Evolutionary conservation across 257 asterid genomes (phyloP).

Genomic region (Solanum habrochaites): DNA sequence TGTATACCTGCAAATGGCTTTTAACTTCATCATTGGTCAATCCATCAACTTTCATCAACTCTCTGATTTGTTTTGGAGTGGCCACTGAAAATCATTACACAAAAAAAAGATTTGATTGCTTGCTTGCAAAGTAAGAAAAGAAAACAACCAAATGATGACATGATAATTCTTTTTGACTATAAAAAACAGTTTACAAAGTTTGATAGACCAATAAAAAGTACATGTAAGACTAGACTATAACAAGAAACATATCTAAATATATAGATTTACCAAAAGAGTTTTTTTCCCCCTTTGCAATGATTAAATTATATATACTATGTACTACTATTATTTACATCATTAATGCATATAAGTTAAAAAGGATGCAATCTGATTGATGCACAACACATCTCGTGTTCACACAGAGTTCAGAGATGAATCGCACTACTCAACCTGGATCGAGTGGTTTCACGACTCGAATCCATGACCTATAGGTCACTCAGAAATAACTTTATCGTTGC

Average conservation of each 20-base stretch:
- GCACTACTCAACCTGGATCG: not conserved
- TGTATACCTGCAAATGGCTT: conserved; percentile 83
- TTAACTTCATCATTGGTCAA: conserved; percentile 98
- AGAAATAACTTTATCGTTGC: not conserved
- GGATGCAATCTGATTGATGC: not conserved
- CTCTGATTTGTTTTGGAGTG: conserved; percentile 92
- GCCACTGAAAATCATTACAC: conserved; percentile 57
- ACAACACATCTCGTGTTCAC: not conserved
- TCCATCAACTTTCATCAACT: conserved; percentile 95
- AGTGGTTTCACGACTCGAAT: not conserved
- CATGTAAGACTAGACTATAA: not conserved
- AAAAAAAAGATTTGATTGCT: not conserved
- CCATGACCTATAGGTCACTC: not conserved
- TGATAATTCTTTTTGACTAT: not conserved
- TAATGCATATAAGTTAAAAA: not conserved
- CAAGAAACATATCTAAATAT: not conserved
- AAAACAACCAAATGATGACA: not conserved
- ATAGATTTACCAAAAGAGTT: not conserved
- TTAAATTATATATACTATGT: not conserved
- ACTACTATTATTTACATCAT: not conserved
- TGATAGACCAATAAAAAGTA: not conserved
- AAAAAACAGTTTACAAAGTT: not conserved
- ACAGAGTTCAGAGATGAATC: not conserved
- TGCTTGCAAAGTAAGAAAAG: not conserved
- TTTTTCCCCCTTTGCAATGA: not conserved